Evolutionary conservation across 2,329 filamentous ascomycete species (phyloP).

Genomic region (Phaeosphaeriaceae sp.): DNA sequence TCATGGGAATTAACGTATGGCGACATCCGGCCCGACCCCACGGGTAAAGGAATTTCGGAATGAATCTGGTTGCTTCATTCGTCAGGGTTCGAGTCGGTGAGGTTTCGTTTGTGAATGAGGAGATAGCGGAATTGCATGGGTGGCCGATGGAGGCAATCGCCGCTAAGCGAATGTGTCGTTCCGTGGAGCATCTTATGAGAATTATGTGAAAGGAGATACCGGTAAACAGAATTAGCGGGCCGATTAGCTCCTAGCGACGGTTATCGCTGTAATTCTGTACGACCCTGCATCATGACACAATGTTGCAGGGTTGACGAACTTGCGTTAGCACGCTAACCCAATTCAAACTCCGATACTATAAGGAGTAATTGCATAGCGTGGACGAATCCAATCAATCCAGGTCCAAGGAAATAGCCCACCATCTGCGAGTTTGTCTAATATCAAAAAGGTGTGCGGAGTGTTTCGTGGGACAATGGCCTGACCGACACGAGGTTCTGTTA

Average conservation of each 20-base stretch:
- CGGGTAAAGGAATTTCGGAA: not conserved
- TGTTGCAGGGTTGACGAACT: not conserved
- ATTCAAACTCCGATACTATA: constrained; percentile 5
- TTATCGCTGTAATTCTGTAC: too few relatives aligned
- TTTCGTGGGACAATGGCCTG: not conserved
- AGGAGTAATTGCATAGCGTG: constrained; percentile 4
- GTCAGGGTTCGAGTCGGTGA: not conserved
- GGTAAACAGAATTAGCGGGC: too few relatives aligned
- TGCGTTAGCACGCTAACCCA: constrained; percentile 3
- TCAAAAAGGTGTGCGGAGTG: not conserved
- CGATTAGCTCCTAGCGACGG: too few relatives aligned
- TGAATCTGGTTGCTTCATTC: not conserved
- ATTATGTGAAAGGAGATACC: too few relatives aligned
- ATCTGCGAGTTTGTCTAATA: not conserved
- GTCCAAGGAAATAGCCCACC: constrained; percentile 1
- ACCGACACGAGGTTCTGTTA: not conserved
- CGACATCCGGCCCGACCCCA: too few relatives aligned
- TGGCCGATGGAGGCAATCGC: not conserved
- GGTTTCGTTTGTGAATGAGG: not conserved
- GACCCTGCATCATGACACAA: not conserved
- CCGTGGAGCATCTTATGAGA: not conserved
- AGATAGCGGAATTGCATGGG: not conserved
- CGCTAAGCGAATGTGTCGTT: not conserved
- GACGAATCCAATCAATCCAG: constrained; percentile 1
- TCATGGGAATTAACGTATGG: not conserved